Evolutionary conservation across 345 rosid species (phyloP), one percentile per base, ranked within the genome.

Genomic region (Eucalyptus marginata): DNA sequence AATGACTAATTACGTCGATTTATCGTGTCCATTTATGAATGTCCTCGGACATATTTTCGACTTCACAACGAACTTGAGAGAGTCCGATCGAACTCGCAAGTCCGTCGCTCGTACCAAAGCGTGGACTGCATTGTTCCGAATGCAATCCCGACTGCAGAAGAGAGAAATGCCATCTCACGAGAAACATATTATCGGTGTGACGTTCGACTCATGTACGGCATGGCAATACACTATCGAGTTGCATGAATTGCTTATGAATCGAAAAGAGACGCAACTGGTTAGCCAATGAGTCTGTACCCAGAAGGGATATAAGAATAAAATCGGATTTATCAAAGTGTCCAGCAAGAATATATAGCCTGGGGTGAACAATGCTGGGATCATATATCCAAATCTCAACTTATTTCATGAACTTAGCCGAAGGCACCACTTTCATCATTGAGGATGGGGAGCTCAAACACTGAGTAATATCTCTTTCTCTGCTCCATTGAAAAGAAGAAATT

Each of bases 401-500:
- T 91, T 93, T 88, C 90, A 86, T 86, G 88, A 62, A n/a, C 64
- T 88, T 88, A 87, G 51, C 71, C 86, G 79, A 54, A 52, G 58
- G 86, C 87, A 71, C 86, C 84, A 33, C 80, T 87, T 87, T 87
- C 29, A 49, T 87, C 29, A 49, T 20, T 10, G 36, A 86, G 80
- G 80, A 89, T 12, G 87, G 86, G 52, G 36, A 40, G 7, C 87
- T 49, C 92, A 44, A 88, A 31, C 64, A 79, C 86, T 51, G 27
- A 87, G 56, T 18, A 47, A 90, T 12, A 47, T 64, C 85, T 36
- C 88, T 89, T 9, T 44, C 87, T 87, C 29, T 76, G 47, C 83
- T 76, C 47, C 47, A 40, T 40, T 11, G 83, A 20, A 36, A 36
- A 36, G 87, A 71, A 90, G 87, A 20, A 51, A 76, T 90, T 54